Evolutionary conservation across 352 stramenopile species (phyloP), one percentile per base, ranked within the genome.

Genomic region (Phytophthora fragariaefolia): DNA sequence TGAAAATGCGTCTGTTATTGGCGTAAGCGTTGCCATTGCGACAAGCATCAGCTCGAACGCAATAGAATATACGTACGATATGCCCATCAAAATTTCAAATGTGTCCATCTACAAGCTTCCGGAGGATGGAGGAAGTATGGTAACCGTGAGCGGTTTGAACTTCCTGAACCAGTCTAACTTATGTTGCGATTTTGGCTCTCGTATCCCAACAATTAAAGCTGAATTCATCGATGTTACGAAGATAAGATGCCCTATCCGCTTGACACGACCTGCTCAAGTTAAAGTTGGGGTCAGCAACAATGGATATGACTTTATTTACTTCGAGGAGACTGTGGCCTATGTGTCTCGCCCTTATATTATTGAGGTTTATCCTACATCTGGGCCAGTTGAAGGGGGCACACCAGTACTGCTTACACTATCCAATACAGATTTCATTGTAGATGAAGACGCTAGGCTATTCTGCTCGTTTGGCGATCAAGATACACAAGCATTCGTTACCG

Each of bases 201-300:
- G 63, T 10, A 2, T 55, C 13, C 26, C 13, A 3, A 6, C 28
- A 0, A 1, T 61, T 4, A 20, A 24, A 6, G 69, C 69, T 3
- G 42, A 9, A 4, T 77, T 71, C 23, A 18, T 68, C 45, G 20
- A 71, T 67, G 62, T 45, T 12, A 65, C 48, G 2, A 43, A 36
- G 24, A 13, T 77, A 2, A 32, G 24, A 15, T 77, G 69, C 36
- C 48, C 43, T 23, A n/a, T 74, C 7, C n/a, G 32, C 10, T 22
- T 32, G 4, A 1, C 32, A 34, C 43, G 24, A 22, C 43, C 61
- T 12, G 45, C 49, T 10, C 24, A 54, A 59, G 15, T 56, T 3
- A 34, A 17, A 4, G n/a, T 86, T 30, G 73, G 73, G 2, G 56
- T 85, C 3, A 83, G 67, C 40, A 66, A 77, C 27, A 86, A 88